Evolutionary conservation across 2,329 filamentous ascomycete genomes (phyloP), one percentile per base, ranked within the genome.

Genomic region (Cladosporium sp.): DNA sequence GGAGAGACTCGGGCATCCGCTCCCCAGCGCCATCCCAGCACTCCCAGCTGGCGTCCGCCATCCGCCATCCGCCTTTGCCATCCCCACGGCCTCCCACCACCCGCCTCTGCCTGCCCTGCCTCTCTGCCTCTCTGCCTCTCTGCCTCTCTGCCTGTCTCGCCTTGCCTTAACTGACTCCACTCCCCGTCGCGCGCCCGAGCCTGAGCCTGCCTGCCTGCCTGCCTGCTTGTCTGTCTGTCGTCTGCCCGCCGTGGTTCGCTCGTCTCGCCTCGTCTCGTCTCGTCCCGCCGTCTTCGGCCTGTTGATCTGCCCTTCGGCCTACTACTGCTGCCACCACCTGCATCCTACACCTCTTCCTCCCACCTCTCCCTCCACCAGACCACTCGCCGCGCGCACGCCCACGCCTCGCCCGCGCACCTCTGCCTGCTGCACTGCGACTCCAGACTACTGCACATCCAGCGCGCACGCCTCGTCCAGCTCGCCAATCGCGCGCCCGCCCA

Each of bases 401-500:
- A 34, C 28, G 9, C 14, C 31, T 16, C n/a, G 43, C 31, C 43
- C 14, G 22, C n/a, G 35, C 35, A 38, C 10, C 35, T 38, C 22
- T 28, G 22, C 7, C 22, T 5, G 22, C 22, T 28, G 22, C 22
- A 28, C 22, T 28, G 22, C 22, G 22, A 28, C 22, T 28, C 22
- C 22, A 28, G 22, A 28, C 22, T 28, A 28, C 22, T 28, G 22
- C 22, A 28, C 22, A 28, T 28, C 22, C 48, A 43, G 48, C 48
- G 40, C 34, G 14, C 48, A 40, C 43, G 13, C 13, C 35, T 38
- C 35, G 16, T n/a, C 35, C 35, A 7, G 13, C 34, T 46, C 44
- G 37, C 46, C 46, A 32, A 41, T 50, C 48, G 46, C 34, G 44
- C 44, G 34, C 11, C 44, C 44, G 34, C 34, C 31, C 34, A 5